These are phyloP conservation scores for Sisymbrium irio DNA, from an alignment of 345 rosid species.

Conservation along the genomic window DNA sequence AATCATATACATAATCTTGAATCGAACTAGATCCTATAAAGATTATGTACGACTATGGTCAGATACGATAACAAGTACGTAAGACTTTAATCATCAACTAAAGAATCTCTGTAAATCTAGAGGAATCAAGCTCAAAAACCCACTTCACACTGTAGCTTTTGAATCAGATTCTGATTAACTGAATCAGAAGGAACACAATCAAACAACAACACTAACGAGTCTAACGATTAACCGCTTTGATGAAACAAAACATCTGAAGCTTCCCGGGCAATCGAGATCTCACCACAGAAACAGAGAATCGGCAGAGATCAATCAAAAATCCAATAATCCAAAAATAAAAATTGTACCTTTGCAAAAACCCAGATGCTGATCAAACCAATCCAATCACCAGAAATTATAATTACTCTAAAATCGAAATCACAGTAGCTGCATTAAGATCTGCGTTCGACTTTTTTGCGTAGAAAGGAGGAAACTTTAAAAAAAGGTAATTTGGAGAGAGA, in stretches of 20 bases:
- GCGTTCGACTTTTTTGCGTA: constrained; percentile 30
- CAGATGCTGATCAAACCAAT: constrained; percentile 33
- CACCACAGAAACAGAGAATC: background rate
- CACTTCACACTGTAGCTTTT: constrained; percentile 19
- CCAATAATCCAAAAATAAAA: constrained; percentile 13
- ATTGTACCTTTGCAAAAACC: constrained; percentile 29
- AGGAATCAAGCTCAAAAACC: constrained; percentile 21
- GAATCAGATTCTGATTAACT: constrained; percentile 16
- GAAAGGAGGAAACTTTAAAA: constrained; percentile 26
- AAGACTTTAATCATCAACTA: constrained; percentile 7
- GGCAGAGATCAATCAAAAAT: constrained; percentile 11
- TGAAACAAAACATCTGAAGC: constrained; percentile 12
- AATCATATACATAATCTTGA: background rate
- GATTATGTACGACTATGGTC: background rate
- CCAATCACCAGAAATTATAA: background rate
- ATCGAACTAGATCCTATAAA: constrained; percentile 23
- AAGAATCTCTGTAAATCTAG: background rate
- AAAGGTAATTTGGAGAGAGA: constrained; percentile 11
- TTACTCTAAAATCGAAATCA: constrained; percentile 11
- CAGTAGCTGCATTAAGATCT: constrained; percentile 34
- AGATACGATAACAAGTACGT: constrained; percentile 11
- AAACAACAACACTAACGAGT: constrained; percentile 26
- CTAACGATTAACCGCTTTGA: constrained; percentile 1
- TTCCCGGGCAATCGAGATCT: constrained; percentile 15
- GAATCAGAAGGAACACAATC: constrained; percentile 6